Percentiles rank a stretch among this genome's conserved stretches.
Evolutionary conservation across 2,329 filamentous ascomycete genomes (phyloP).

Genomic region (Nemania abortiva): DNA sequence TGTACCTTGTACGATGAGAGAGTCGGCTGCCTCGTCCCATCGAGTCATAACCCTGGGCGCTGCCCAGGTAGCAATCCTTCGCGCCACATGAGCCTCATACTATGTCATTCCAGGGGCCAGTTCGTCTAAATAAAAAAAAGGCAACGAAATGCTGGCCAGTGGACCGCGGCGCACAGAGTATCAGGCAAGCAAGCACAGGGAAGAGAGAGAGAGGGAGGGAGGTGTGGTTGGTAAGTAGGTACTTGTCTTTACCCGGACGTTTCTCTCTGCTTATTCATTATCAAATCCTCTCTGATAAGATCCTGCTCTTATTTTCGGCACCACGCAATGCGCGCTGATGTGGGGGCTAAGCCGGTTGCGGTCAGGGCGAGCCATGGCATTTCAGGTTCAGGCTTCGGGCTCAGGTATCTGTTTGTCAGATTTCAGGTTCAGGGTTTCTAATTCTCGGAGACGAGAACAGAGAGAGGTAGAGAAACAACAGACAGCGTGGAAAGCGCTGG

Average conservation of each 20-base stretch:
- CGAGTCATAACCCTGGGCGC: constrained; percentile 49
- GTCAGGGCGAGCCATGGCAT: constrained; percentile 24
- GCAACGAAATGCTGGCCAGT: constrained; percentile 19
- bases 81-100: constrained; percentile 45
- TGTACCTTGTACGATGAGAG: constrained; percentile 39
- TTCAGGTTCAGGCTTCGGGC: constrained; percentile 13
- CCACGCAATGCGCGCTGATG: constrained; percentile 39
- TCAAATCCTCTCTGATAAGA: constrained; percentile 41
- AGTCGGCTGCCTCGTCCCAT: constrained; percentile 45
- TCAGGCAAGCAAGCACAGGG: constrained; percentile 4
- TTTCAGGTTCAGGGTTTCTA: constrained; percentile 9
- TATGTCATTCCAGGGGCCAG: constrained; percentile 35
- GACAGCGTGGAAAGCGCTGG: constrained; percentile 20
- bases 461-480: constrained; percentile 24
- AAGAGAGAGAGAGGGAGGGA: not conserved
- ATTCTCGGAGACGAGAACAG: constrained; percentile 5
- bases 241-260: constrained; percentile 25
- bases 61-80: constrained; percentile 44
- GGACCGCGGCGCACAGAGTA: constrained; percentile 30
- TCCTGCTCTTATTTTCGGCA: constrained; percentile 25
- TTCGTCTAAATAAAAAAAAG: constrained; percentile 15
- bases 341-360: constrained; percentile 32
- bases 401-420: constrained; percentile 4
- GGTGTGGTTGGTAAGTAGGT: not conserved
- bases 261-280: constrained; percentile 34